Percentiles rank a stretch among this genome's conserved stretches.
Evolutionary conservation across 345 rosid genomes (phyloP).

Genomic region (Isatis tinctoria): DNA sequence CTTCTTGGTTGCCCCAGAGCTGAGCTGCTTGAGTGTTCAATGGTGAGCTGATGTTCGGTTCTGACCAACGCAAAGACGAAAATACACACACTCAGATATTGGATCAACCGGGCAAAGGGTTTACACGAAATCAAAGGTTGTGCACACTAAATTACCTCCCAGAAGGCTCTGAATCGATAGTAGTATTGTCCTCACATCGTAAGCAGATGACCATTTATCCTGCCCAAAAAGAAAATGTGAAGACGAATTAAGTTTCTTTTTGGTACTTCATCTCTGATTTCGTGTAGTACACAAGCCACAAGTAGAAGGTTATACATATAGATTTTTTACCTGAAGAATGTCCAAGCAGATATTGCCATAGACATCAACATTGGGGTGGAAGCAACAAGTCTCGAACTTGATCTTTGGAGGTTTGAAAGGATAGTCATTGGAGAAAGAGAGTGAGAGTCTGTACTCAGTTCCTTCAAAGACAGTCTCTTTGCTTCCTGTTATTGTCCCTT

Average conservation of each 20-base stretch:
- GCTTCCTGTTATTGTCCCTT: constrained; percentile 89
- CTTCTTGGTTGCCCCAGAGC: constrained; percentile 94
- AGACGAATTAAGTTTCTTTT: neutral
- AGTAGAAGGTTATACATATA: neutral
- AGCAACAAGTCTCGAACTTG: constrained; percentile 90
- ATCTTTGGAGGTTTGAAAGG: constrained; percentile 96
- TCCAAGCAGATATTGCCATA: constrained; percentile 91
- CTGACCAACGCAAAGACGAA: constrained; percentile 34
- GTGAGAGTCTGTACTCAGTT: constrained; percentile 82
- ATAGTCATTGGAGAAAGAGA: constrained; percentile 80
- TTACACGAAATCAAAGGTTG: neutral
- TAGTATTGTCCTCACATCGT: constrained; percentile 87
- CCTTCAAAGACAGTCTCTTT: constrained; percentile 94
- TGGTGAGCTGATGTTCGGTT: constrained; percentile 93
- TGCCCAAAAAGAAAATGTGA: constrained; percentile 14
- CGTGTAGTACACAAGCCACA: neutral
- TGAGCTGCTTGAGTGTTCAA: constrained; percentile 94
- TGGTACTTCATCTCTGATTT: neutral
- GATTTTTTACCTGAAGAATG: constrained; percentile 74
- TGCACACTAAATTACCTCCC: constrained; percentile 57
- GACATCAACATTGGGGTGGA: constrained; percentile 93
- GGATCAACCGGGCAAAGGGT: neutral
- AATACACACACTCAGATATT: neutral
- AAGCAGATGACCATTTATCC: constrained; percentile 99
- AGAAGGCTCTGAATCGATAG: constrained; percentile 90